A percentile compares a stretch with the other conserved stretches of the same genome.
Conservation (phyloP, 1,284 basidiomycete genomes). For the Ustilago cynodontis region DNA sequence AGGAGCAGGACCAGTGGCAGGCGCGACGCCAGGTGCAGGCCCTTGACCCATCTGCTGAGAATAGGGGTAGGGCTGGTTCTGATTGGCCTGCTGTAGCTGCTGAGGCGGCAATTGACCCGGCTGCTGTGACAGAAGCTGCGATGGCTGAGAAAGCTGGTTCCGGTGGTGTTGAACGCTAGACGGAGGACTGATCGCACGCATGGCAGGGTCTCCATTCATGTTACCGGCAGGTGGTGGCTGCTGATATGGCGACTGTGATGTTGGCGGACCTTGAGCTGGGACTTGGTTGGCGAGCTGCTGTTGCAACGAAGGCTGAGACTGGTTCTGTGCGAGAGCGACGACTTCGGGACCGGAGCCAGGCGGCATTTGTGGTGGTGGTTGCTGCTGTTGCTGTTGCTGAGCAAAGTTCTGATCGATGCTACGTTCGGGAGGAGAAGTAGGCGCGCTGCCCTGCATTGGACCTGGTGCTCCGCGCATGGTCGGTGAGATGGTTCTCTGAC, state of each 20-base stretch:
- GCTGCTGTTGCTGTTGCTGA: slow-evolving; percentile 23
- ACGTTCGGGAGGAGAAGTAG: slow-evolving; percentile 26
- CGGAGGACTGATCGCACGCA: slow-evolving; percentile 22
- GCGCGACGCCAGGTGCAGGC: slow-evolving; percentile 8
- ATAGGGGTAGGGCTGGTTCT: slow-evolving; percentile 23
- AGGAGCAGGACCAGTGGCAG: slow-evolving; percentile 25
- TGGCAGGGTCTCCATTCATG: slow-evolving; percentile 23
- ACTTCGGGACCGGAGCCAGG: slow-evolving; percentile 5
- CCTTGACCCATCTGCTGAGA: slow-evolving; percentile 25
- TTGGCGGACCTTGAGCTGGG: slow-evolving; percentile 1
- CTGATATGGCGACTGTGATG: slow-evolving; percentile 26
- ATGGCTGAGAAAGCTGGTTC: slow-evolving; percentile 15
- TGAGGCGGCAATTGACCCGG: slow-evolving; percentile 4
- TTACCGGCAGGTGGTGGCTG: slow-evolving; percentile 13
- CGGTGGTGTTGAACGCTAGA: slow-evolving; percentile 37
- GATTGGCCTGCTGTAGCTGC: slow-evolving; percentile 28
- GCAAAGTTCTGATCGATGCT: slow-evolving; percentile 21
- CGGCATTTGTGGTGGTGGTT: slow-evolving; percentile 18
- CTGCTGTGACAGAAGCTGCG: neutral
- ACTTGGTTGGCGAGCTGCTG: slow-evolving; percentile 13
- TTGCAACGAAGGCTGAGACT: slow-evolving; percentile 8
- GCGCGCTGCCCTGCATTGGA: slow-evolving; percentile 19
- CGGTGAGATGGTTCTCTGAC: slow-evolving; percentile 50
- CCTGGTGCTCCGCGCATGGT: slow-evolving; percentile 19
- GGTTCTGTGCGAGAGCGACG: slow-evolving; percentile 13